Evolutionary conservation across 1,139 yeast species (phyloP), one percentile per base, ranked within the genome.

Genomic region (Saccharomycopsis phalli): DNA sequence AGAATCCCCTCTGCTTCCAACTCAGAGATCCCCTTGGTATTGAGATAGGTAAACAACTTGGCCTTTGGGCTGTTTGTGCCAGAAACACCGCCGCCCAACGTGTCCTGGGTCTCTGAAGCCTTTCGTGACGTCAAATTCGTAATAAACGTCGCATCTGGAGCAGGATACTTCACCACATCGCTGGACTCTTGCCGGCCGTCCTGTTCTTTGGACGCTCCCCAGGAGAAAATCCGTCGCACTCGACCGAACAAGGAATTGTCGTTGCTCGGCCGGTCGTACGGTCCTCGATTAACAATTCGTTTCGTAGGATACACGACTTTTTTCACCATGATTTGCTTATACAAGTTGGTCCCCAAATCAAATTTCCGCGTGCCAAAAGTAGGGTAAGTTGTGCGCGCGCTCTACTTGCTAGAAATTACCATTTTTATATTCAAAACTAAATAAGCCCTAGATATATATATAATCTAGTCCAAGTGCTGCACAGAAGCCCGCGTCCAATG

Each of bases 1-100:
- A 44, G 19, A 16, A 44, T 38, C n/a, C 47, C 47, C 23, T 41
- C 47, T 2, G 47, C 45, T 22, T 44, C 47, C 3, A 41, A 28
- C 20, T 44, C 43, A 3, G 45, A 35, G 23, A 44, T 35, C 6
- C 47, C 47, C 27, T 44, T 44, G 5, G 32, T 37, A 14, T 41
- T 26, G 19, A 44, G 23, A 26, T 38, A 41, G n/a, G 26, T 32
- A 10, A 44, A 14, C 22, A 44, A 32, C 26, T 37, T 44, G 3
- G 29, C 21, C 28, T 41, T 41, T 22, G 45, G 40, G 32, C 31
- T 19, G 7, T 7, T 19, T 8, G 4, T 23, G 18, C n/a, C 20
- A 11, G 17, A 13, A n/a, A 4, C 20, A 18, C 13, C 4, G 18
- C n/a, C 20, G 4, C 23, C 5, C 20, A 23, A 16, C 5, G 17